Evolutionary conservation across 1,284 basidiomycete species (phyloP), one percentile per base, ranked within the genome.

Genomic region (Fomitopsis schrenkii): DNA sequence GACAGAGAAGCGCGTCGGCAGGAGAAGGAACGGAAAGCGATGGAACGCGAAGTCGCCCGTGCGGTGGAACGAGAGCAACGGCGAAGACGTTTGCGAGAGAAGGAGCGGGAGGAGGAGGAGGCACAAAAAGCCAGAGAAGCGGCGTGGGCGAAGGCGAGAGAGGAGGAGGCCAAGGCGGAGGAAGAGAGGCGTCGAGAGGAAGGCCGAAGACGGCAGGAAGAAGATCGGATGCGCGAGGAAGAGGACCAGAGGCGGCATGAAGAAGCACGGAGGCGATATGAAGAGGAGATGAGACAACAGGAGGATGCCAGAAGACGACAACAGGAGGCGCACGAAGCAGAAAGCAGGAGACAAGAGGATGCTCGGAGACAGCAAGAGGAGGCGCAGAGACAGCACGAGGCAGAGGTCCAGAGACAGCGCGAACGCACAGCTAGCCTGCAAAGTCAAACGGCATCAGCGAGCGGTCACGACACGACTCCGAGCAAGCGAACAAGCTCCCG

Each of bases 51-150:
- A 22, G 48, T 42, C 9, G 54, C 22, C 53, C 28, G 59, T 35
- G 59, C 36, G 28, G 48, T 38, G 17, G 60, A 55, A 41, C 46
- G 57, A 33, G 55, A 61, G 56, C 44, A 46, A 50, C 38, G 57
- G 46, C 46, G 60, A 15, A 45, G 42, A 26, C 22, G 55, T 22
- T 3, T 50, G 42, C 26, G 57, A 15, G 60, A 54, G 30, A 33
- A 33, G 42, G 22, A 45, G 38, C 26, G 26, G 48, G 41, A 45
- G 44, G 57, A 58, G 54, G 50, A 22, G 22, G 22, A 55, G 59
- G 60, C 7, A 56, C 54, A 33, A 53, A 14, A 48, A 38, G 60
- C 42, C 4, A 48, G 26, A 46, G 59, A 30, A 17, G 46, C 38
- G n/a, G 46, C 40, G 50, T 35, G 45, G 57, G 58, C n/a, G 41